Conservation (phyloP, 129 eudicot genomes). For the Deinandra increscens region DNA sequence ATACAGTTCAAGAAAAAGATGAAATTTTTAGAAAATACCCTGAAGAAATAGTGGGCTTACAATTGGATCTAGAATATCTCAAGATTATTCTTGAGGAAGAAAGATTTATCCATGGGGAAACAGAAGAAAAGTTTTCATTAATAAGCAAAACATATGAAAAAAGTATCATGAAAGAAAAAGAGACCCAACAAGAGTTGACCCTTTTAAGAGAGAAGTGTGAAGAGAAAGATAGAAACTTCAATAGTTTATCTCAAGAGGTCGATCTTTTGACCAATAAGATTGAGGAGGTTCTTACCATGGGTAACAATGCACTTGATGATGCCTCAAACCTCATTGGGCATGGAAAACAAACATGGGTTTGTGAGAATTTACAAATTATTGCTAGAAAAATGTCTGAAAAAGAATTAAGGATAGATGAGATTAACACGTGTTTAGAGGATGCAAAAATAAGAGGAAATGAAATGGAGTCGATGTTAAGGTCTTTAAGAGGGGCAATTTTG, state of each 20-base stretch:
- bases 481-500: constrained; percentile 80
- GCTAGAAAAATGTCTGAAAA: constrained; percentile 58
- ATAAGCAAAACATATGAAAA: constrained; percentile 48
- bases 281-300: constrained; percentile 61
- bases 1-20: constrained; percentile 14
- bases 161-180: constrained; percentile 49
- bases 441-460: constrained; percentile 55
- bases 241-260: constrained; percentile 37
- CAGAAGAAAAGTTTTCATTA: constrained; percentile 35
- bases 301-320: constrained; percentile 61
- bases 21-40: constrained; percentile 28
- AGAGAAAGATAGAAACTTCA: constrained; percentile 43
- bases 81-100: constrained; percentile 76
- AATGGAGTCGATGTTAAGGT: constrained; percentile 73
- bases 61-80: constrained; percentile 69
- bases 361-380: constrained; percentile 56
- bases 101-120: constrained; percentile 39
- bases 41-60: constrained; percentile 58
- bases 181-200: constrained; percentile 41
- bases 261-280: constrained; percentile 45
- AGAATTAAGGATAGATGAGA: constrained; percentile 59
- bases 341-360: constrained; percentile 39
- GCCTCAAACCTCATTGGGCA: constrained; percentile 48
- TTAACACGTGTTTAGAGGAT: constrained; percentile 55
- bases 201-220: constrained; percentile 39